Evolutionary conservation across 2,329 filamentous ascomycete species (phyloP).

Genomic region (Aspergillus fijiensis): DNA sequence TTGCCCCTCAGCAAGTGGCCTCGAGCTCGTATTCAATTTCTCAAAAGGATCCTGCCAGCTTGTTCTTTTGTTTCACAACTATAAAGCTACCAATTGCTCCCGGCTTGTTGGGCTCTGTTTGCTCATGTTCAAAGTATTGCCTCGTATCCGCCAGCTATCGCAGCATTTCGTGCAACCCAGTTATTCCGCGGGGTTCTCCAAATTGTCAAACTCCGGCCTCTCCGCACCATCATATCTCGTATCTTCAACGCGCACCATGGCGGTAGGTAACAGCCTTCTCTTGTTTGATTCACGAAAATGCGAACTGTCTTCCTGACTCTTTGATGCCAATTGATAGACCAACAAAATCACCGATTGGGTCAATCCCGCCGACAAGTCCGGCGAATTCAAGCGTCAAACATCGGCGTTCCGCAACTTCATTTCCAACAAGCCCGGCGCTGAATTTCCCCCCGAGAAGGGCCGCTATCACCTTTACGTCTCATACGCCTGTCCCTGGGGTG

Average conservation of each 20-base stretch:
- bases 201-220: conserved; percentile 20
- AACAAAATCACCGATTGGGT: conserved; percentile 80
- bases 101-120: conserved; percentile 7
- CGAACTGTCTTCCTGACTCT: neutral
- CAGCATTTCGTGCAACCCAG: conserved; percentile 19
- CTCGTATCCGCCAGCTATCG: conserved; percentile 23
- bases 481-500: conserved; percentile 88
- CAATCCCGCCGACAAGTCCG: conserved; percentile 69
- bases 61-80: neutral
- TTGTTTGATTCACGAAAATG: neutral
- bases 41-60: conserved; percentile 18
- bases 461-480: conserved; percentile 94
- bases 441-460: conserved; percentile 81
- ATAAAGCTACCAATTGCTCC: conserved; percentile 8
- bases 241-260: conserved; percentile 30
- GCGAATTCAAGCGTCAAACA: conserved; percentile 88
- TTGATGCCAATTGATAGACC: conserved; percentile 16
- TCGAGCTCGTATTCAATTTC: conserved; percentile 1
- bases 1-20: neutral
- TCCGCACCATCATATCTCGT: conserved; percentile 18
- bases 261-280: conserved; percentile 26
- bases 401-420: conserved; percentile 82
- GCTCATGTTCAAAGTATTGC: conserved; percentile 28
- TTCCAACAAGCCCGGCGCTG: conserved; percentile 66
- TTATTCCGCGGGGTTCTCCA: conserved; percentile 14